phyloP scores from a whole-genome alignment of 768 basidiomycete species.

The Lyophyllum shimeji region DNA sequence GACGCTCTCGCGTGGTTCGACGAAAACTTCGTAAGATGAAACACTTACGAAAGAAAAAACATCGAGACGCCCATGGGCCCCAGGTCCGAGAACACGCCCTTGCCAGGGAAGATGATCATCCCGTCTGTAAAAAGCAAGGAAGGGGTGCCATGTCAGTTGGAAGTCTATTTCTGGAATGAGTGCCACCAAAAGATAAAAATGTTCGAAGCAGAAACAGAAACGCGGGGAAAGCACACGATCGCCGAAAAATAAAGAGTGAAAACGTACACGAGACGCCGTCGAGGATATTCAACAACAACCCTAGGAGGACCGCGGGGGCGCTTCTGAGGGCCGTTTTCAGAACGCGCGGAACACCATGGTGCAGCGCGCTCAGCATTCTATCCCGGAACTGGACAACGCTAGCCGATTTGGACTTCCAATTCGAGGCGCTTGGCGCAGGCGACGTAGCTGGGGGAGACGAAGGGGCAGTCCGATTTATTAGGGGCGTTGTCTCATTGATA shows the following conservation, averaged over 20 bases:
- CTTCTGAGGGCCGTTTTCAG: slow-evolving; percentile 36
- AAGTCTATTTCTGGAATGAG: neutral
- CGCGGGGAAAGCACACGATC: neutral
- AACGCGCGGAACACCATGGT: slow-evolving; percentile 4
- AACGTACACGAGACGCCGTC: slow-evolving; percentile 89
- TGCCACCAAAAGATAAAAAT: neutral
- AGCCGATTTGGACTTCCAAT: neutral
- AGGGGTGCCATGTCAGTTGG: neutral
- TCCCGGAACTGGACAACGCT: neutral
- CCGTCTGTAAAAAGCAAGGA: slow-evolving; percentile 56
- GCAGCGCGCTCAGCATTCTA: neutral
- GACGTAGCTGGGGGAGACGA: neutral
- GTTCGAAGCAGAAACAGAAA: neutral
- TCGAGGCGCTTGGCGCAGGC: neutral
- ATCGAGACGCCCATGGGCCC: slow-evolving; percentile 92
- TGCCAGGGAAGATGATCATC: slow-evolving; percentile 93
- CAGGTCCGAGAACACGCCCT: slow-evolving; percentile 74
- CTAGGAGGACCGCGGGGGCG: slow-evolving; percentile 84
- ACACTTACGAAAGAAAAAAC: slow-evolving; percentile 80
- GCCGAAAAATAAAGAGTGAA: neutral
- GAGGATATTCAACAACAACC: slow-evolving; percentile 83
- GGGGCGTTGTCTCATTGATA: slow-evolving; percentile 17
- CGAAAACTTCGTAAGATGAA: slow-evolving; percentile 7
- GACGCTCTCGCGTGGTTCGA: neutral
- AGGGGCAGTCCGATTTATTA: slow-evolving; percentile 6